Evolutionary conservation across 1,284 basidiomycete genomes (phyloP), one percentile per base, ranked within the genome.

Genomic region (Agaricales sp.): DNA sequence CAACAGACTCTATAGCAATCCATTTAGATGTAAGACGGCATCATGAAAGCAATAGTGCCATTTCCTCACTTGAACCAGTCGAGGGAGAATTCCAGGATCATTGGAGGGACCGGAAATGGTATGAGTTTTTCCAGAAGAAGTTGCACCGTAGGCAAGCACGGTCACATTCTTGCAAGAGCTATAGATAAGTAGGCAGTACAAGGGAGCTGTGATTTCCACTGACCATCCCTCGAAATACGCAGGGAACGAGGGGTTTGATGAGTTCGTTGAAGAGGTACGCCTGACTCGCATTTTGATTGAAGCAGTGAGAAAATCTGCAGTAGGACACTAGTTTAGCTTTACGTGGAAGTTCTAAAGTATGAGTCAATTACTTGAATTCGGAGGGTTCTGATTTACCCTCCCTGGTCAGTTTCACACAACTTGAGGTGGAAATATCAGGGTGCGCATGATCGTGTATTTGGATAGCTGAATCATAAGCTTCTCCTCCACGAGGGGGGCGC

Each of bases 101-200:
- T 66, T 48, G 37, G 64, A 69, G 2, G 74, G 80, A 24, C 88
- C 88, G 62, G 91, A 87, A 84, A 92, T 92, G 0, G 89, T 92
- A 63, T 89, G 79, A 0, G 86, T 87, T 67, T 89, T 89, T 14
- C 86, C 86, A 12, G 84, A 87, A 2, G 82, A 87, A 3, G 86
- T 88, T 14, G 89, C 86, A 4, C 86, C 86, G 61, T 89, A 89
- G 1, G 86, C 85, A 54, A 89, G 88, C 19, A 89, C 77, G 3
- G 86, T 87, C 2, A 87, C 82, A 0, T 82, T 87, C 82, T 87
- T 38, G 22, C 24, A 12, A 41, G 23, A 18, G 23, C 22, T 45
- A 20, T 1, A 37, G 8, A n/a, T n/a, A n/a, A n/a, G n/a, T n/a
- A n/a, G n/a, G n/a, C n/a, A n/a, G n/a, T n/a, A n/a, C n/a, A n/a